Evolutionary conservation across 2,329 filamentous ascomycete species (phyloP), one percentile per base, ranked within the genome.

Genomic region (Fusarium austroafricanum): DNA sequence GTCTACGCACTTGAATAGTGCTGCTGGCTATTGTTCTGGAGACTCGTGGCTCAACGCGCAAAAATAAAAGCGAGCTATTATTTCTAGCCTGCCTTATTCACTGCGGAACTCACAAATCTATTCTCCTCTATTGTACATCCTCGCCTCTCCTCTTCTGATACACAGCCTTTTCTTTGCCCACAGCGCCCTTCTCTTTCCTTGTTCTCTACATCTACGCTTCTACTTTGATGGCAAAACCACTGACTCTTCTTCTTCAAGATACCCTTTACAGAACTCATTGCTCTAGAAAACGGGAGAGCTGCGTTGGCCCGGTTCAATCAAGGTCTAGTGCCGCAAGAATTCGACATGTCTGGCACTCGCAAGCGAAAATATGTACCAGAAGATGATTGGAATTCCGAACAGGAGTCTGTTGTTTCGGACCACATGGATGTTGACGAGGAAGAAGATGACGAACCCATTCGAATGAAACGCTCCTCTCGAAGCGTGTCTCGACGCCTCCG

Each of bases 311-410:
- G 44, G 7, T 75, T 73, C 43, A 61, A 55, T 31, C 70, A 71
- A 33, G 63, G 61, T 18, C 21, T 40, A 12, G 52, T 23, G 10
- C 39, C 46, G 9, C 50, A 64, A 12, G 61, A 64, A 11, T 72
- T 55, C 43, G 49, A 72, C 61, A 54, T 63, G n/a, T 29, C 42
- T 11, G 20, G 28, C 2, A 29, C 59, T 39, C 71, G 67, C 31
- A 80, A 80, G 54, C 77, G 79, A 14, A 80, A 80, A 66, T 57
- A 71, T 55, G 55, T 20, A 6, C 45, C 65, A 3, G 68, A 75
- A 5, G 71, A 77, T 39, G 72, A 74, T 10, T 79, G 71, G 76
- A 57, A 71, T 20, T 73, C 76, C n/a, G 73, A 71, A 6, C 33
- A 35, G 7, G 65, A 73, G 10, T 71, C 71, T 33, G 52, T 65